phyloP scores from a whole-genome alignment of 306 rosid genomes.

The Sindora glabra region DNA sequence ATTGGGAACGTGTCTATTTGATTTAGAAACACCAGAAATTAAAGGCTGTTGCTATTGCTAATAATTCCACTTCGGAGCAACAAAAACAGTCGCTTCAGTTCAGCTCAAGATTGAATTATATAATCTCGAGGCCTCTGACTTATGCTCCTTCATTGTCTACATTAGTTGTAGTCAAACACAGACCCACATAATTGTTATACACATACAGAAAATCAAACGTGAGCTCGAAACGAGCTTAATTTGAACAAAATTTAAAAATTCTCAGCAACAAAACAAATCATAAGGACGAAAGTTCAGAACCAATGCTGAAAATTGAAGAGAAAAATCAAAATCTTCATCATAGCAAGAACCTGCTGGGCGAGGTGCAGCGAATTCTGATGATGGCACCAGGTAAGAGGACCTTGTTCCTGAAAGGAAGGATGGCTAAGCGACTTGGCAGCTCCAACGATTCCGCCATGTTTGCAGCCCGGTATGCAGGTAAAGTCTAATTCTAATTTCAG shows the following conservation, averaged over 20 bases:
- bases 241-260: background rate
- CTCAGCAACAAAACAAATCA: background rate
- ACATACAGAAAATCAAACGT: background rate
- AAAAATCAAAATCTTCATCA: background rate
- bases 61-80: background rate
- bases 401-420: constrained; percentile 95
- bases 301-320: background rate
- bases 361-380: constrained; percentile 95
- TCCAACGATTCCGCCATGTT: constrained; percentile 83
- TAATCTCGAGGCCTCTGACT: background rate
- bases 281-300: background rate
- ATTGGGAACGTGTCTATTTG: background rate
- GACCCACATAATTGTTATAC: background rate
- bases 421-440: constrained; percentile 89
- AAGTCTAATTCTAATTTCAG: background rate
- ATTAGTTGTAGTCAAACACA: background rate
- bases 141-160: background rate
- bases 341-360: constrained; percentile 65
- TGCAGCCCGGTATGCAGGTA: constrained; percentile 2
- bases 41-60: background rate
- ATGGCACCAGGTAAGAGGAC: constrained; percentile 96
- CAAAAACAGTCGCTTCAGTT: background rate
- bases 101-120: background rate
- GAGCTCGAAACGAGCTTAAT: background rate
- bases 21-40: background rate